Evolutionary conservation across 192 early-diverging fungal genomes (phyloP), one percentile per base, ranked within the genome.

Genomic region (Coemansia sp.): DNA sequence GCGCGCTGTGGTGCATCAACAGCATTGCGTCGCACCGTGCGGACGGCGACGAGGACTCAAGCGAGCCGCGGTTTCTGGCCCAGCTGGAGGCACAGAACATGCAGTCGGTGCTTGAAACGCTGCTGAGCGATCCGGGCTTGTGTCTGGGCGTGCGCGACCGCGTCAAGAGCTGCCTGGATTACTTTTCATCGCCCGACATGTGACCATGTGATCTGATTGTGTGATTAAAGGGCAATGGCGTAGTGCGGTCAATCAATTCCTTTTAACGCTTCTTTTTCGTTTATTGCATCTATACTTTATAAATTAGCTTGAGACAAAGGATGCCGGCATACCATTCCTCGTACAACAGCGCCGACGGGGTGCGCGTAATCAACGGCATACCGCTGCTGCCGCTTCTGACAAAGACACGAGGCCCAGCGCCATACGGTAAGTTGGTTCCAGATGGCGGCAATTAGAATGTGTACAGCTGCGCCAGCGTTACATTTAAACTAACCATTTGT

Each of bases 301-400:
- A 4, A n/a, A 12, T 17, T 44, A n/a, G 42, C 4, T 44, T 31
- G 31, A 17, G 5, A 12, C 42, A 44, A 17, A 44, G 14, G 51
- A 60, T 74, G 62, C 72, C 76, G 3, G 76, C 76, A 0, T 78
- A 78, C 67, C 76, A 78, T 62, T 78, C 76, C 5, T 54, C 49
- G 12, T 68, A 59, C 38, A 65, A 68, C 38, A 10, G 47, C 17
- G 56, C 44, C 2, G 70, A 66, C 7, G 49, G 51, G n/a, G 74
- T 75, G 64, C 76, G 76, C 14, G 67, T 78, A 51, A 71, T 98
- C 59, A 94, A 92, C 62, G 93, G 92, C 69, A 87, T 98, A 63
- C 85, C 89, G 19, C 64, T 99, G 57, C 81, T 98, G 25, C 96
- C 96, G 9, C 83, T 99, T 61, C 90, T 94, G 68, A 91, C 91